Conservation (phyloP, 768 basidiomycete species). For the Tremella yokohamensis region DNA sequence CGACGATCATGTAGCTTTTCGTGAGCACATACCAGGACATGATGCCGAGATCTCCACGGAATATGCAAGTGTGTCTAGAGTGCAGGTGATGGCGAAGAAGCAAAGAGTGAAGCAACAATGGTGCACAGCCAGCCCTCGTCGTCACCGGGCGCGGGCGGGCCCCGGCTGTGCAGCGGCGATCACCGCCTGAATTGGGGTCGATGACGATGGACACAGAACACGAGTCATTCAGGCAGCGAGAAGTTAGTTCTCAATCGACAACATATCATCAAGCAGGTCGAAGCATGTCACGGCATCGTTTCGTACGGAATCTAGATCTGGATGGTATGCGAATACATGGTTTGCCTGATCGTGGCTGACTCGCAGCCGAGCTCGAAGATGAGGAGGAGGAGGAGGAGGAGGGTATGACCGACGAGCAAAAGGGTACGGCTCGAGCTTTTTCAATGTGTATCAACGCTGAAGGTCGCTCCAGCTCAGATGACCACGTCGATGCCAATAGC, state of each 20-base stretch:
- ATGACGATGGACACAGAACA: no score
- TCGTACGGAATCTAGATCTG: slow-evolving; percentile 79
- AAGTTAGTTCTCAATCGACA: no score
- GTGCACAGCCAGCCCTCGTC: no score
- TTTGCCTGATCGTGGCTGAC: neutral
- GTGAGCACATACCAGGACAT: slow-evolving; percentile 32
- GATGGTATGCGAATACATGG: slow-evolving; percentile 47
- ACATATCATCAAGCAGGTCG: no score
- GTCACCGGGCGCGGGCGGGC: no score
- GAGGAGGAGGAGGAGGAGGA: slow-evolving; percentile 52
- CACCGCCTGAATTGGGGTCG: no score
- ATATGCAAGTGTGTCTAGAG: neutral
- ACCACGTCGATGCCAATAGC: slow-evolving; percentile 68
- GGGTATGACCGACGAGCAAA: slow-evolving; percentile 75
- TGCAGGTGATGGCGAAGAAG: neutral
- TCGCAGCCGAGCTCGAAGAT: slow-evolving; percentile 77
- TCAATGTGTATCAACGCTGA: slow-evolving; percentile 4
- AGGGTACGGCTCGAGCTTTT: slow-evolving; percentile 56
- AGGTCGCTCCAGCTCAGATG: slow-evolving; percentile 57
- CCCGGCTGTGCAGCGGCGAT: no score
- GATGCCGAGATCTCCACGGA: neutral
- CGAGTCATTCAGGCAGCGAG: no score
- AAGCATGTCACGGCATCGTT: slow-evolving; percentile 85
- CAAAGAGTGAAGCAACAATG: neutral
- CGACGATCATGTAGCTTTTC: neutral